Percentiles rank a stretch among this genome's conserved stretches.
phyloP scores from a whole-genome alignment of 306 rosid species.

The Begonia fuchsioides region DNA sequence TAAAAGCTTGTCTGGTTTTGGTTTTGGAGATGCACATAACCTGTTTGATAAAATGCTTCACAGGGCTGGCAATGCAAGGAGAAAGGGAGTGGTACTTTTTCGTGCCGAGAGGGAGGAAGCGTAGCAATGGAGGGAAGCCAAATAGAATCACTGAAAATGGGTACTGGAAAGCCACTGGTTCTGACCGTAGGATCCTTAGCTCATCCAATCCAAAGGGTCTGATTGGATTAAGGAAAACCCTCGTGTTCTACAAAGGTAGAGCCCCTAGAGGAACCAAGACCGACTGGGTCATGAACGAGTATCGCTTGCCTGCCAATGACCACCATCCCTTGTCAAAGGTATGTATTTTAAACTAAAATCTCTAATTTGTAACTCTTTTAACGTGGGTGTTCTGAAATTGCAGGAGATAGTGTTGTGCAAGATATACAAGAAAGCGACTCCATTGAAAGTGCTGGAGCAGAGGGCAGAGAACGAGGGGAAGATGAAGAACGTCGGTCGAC shows the following conservation, averaged over 20 bases:
- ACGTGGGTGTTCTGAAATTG: neutral
- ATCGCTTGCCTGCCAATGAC: constrained; percentile 57
- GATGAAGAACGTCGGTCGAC: constrained; percentile 26
- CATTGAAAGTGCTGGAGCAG: constrained; percentile 83
- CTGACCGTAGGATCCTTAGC: constrained; percentile 66
- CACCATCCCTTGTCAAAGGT: constrained; percentile 47
- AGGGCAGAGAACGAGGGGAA: constrained; percentile 77
- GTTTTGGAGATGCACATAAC: no score
- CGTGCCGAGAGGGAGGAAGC: constrained; percentile 87
- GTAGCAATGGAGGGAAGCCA: constrained; percentile 82
- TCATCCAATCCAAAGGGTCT: constrained; percentile 54
- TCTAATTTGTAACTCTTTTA: no score
- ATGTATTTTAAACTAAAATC: neutral
- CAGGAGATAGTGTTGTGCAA: constrained; percentile 89
- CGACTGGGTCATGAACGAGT: constrained; percentile 98
- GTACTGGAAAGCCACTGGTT: constrained; percentile 96
- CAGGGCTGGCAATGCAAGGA: constrained; percentile 62
- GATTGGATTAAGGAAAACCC: constrained; percentile 74
- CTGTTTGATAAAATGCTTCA: neutral
- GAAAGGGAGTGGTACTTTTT: constrained; percentile 98
- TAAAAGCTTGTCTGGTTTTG: no score
- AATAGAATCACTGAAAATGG: constrained; percentile 84
- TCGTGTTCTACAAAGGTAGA: constrained; percentile 81
- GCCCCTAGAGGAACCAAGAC: constrained; percentile 81
- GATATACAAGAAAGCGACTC: constrained; percentile 88